Base-by-base conservation (phyloP, 2,329 filamentous ascomycete species). In the Nemania sp. region DNA sequence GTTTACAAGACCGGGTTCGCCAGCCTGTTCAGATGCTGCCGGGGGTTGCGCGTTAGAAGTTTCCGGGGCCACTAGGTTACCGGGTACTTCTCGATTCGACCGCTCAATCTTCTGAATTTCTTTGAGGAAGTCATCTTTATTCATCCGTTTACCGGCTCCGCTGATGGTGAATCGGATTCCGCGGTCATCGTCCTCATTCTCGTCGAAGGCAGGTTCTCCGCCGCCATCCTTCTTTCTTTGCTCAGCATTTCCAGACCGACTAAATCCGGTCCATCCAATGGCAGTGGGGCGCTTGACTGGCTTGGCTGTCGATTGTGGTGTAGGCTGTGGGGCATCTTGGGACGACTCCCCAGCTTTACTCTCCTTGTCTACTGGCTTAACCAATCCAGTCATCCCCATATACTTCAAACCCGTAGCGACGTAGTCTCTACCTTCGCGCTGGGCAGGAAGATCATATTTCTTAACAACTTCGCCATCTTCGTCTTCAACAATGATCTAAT, bases 391-490 rank as follows among this genome's bases (percentile, higher is more conserved):
- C 71, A 88, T 84, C 57, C 86, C 86, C 76, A 88, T 84, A 66
- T 86, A 86, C 74, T 87, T 87, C 41, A 87, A 79, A 63, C 85
- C 80, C 26, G 83, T 80, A 20, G 80, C 79, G 32, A 86, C 78
- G 20, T 79, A 77, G 13, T 83, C 80, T 66, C 80, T 82, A 18
- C 76, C 76, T 13, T 83, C 82, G 0, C 73, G 88, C 27, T 87
- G 80, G 0, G 85, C 81, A 0, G 91, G 90, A 29, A 95, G 86
- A 70, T 94, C 90, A 76, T 94, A 94, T 64, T 92, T 90, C 82
- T 94, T 94, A 77, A 97, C 87, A 35, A 97, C 93, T 77, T 97
- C 93, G 51, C 93, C 93, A 73, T 94, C 90, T 78, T 92, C 91
- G 70, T 97, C 92, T 80, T 97, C 93, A 18, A 97, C 92, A 77